Evolutionary conservation across 768 basidiomycete species (phyloP).

Genomic region (Lentinula lateritia): DNA sequence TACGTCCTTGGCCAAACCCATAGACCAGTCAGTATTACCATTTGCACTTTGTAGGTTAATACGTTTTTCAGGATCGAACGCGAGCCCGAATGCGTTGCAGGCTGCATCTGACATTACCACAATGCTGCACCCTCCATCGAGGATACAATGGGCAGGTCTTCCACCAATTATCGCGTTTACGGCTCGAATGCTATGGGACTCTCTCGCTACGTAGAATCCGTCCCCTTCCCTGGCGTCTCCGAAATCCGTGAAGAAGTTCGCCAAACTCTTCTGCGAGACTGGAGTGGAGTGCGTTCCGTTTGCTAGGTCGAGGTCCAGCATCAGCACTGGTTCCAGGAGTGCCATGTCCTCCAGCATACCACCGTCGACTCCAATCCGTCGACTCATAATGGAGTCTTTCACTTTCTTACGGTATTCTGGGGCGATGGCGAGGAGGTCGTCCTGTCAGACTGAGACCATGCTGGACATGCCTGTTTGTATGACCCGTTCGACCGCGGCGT

Average conservation of each 20-base stretch:
- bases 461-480: background rate
- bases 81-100: background rate
- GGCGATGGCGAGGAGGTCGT: background rate
- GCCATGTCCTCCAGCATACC: background rate
- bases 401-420: background rate
- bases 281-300: no score
- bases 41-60: background rate
- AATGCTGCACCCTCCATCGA: background rate
- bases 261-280: rapidly evolving
- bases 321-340: rapidly evolving
- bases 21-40: background rate
- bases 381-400: background rate
- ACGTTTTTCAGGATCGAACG: background rate
- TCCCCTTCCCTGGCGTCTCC: background rate
- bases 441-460: background rate
- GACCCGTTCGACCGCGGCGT: background rate
- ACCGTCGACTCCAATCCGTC: background rate
- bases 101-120: background rate
- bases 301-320: no score
- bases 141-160: background rate
- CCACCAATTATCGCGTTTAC: background rate
- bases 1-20: slow-evolving; percentile 10
- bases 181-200: background rate
- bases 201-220: background rate
- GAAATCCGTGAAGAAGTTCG: background rate